phyloP scores from a whole-genome alignment of 768 basidiomycete species.

The Rhodotorula graminis region DNA sequence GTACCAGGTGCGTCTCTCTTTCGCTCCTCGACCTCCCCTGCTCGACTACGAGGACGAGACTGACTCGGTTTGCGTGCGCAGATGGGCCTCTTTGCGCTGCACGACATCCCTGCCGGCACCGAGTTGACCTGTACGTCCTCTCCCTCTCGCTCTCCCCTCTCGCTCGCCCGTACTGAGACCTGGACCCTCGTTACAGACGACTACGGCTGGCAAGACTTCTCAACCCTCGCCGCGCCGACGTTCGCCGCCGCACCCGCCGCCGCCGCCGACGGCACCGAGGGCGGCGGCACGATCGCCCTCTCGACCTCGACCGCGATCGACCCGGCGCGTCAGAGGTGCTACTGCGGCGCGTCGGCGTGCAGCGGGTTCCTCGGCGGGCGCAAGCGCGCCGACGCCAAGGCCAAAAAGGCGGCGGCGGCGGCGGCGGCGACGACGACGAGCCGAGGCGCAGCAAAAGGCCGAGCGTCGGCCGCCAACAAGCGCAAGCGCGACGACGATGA shows the following conservation, averaged over 20 bases:
- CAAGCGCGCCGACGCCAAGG: conserved; percentile 2
- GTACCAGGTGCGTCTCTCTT: conserved; percentile 17
- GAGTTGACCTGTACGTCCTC: conserved; percentile 29
- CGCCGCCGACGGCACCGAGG: not conserved
- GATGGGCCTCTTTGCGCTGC: conserved; percentile 32
- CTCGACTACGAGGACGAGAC: too few relatives aligned
- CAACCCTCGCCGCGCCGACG: conserved; percentile 2
- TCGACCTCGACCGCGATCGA: conserved; percentile 8
- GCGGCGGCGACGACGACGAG: not conserved
- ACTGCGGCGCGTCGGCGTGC: conserved; percentile 25
- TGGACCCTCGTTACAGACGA: conserved; percentile 8
- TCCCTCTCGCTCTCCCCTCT: not conserved
- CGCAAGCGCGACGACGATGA: not conserved
- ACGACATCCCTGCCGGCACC: conserved; percentile 27
- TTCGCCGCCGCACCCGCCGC: not conserved
- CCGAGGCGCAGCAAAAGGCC: not conserved
- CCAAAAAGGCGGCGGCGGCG: not conserved
- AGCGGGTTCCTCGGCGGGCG: conserved; percentile 29
- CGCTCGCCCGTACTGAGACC: not conserved
- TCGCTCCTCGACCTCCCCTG: too few relatives aligned
- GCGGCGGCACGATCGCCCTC: not conserved
- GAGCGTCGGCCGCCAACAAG: not conserved
- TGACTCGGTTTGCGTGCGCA: not conserved
- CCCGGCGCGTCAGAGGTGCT: conserved; percentile 29
- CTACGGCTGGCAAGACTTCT: conserved; percentile 39